These are phyloP conservation scores for Dunaliella primolecta DNA, from an alignment of 139 green algal species.

Conservation along the genomic window DNA sequence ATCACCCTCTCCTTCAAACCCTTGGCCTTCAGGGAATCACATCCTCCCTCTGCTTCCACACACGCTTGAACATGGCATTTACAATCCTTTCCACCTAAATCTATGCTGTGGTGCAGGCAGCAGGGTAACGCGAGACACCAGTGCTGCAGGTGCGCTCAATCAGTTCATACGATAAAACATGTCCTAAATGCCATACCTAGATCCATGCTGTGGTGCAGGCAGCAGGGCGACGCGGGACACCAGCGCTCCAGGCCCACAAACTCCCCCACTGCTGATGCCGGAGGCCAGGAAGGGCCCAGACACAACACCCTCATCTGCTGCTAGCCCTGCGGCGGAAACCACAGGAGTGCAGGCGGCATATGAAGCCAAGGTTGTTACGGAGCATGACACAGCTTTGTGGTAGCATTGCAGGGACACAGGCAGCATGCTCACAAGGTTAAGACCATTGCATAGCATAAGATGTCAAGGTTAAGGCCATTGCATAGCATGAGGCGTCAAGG, in stretches of 20 bases:
- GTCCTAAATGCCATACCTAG: neutral
- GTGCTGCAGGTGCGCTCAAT: neutral
- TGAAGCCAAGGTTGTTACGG: too few relatives aligned
- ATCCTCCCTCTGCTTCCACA: neutral
- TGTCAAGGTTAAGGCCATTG: too few relatives aligned
- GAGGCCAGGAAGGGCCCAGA: neutral
- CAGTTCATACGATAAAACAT: neutral
- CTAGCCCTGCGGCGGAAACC: neutral
- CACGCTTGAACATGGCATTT: neutral
- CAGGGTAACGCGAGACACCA: conserved; percentile 24
- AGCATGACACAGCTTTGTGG: too few relatives aligned
- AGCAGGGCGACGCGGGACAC: conserved; percentile 29
- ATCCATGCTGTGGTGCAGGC: conserved; percentile 7
- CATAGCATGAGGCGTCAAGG: too few relatives aligned
- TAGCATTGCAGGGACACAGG: too few relatives aligned
- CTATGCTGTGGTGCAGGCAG: conserved; percentile 16
- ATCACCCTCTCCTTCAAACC: too few relatives aligned
- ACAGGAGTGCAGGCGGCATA: too few relatives aligned
- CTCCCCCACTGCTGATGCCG: neutral
- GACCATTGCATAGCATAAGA: too few relatives aligned
- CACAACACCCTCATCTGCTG: neutral
- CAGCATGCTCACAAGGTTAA: too few relatives aligned
- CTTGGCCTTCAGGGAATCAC: too few relatives aligned
- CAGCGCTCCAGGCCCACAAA: neutral
- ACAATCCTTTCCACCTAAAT: neutral